These are phyloP conservation scores for Macadamia tetraphylla DNA, from an alignment of 164 flowering plant genomes.

Conservation along the genomic window DNA sequence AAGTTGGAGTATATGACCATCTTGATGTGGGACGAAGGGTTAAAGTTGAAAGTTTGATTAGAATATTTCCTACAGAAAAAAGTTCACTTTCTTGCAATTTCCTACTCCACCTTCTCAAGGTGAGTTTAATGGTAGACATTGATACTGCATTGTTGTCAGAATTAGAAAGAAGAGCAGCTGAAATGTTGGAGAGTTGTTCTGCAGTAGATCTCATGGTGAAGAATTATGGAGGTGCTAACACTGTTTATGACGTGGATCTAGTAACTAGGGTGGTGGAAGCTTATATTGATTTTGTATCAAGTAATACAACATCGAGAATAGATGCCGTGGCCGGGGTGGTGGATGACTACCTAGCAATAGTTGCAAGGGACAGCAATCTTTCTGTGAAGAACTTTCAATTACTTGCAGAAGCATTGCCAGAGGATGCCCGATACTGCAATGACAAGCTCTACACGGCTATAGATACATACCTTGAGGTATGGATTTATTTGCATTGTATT, in stretches of 20 bases:
- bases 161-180: constrained; percentile 31
- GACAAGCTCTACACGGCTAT: constrained; percentile 49
- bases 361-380: constrained; percentile 33
- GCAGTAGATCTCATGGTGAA: constrained; percentile 33
- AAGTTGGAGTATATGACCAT: constrained; percentile 4
- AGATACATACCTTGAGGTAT: constrained; percentile 59
- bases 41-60: constrained; percentile 34
- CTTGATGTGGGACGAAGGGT: constrained; percentile 14
- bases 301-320: constrained; percentile 14
- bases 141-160: constrained; percentile 11
- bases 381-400: constrained; percentile 20
- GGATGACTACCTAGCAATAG: constrained; percentile 32
- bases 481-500: neutral
- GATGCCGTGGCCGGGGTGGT: constrained; percentile 29
- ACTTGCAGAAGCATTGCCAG: constrained; percentile 43
- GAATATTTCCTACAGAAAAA: constrained; percentile 32
- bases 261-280: constrained; percentile 26
- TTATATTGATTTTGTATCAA: constrained; percentile 18
- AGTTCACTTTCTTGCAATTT: constrained; percentile 38
- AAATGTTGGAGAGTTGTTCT: constrained; percentile 26
- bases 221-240: constrained; percentile 17
- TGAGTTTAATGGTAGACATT: constrained; percentile 24
- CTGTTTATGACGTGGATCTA: constrained; percentile 27
- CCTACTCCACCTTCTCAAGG: constrained; percentile 40
- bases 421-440: constrained; percentile 28